Evolutionary conservation across 108 stramenopile species (phyloP).

Genomic region (Fistulifera pelliculosa): DNA sequence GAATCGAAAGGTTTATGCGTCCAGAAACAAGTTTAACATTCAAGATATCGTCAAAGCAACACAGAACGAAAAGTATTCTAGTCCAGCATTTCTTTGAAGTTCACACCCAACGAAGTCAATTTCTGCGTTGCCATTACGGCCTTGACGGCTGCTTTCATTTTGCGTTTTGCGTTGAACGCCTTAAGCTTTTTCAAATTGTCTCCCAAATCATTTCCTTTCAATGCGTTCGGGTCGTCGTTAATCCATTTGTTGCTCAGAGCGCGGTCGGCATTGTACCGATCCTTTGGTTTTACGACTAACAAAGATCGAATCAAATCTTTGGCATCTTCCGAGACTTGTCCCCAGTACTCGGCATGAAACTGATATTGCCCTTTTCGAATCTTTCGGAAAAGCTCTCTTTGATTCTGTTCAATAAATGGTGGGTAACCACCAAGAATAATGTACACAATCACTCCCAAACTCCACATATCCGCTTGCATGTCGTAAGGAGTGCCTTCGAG

Average conservation of each 20-base stretch:
- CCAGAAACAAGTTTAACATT: too few relatives aligned
- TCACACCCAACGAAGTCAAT: conserved; percentile 48
- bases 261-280: conserved; percentile 51
- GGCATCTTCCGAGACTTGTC: conserved; percentile 67
- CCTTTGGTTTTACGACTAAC: conserved; percentile 59
- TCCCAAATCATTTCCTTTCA: conserved; percentile 54
- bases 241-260: conserved; percentile 82
- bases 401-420: conserved; percentile 95
- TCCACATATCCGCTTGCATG: conserved; percentile 95
- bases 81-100: conserved; percentile 46
- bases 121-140: conserved; percentile 78
- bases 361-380: conserved; percentile 83
- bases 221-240: conserved; percentile 27
- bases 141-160: conserved; percentile 79
- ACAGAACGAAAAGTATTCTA: too few relatives aligned
- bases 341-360: conserved; percentile 88
- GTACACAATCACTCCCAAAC: conserved; percentile 83
- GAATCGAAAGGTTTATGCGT: too few relatives aligned
- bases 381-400: conserved; percentile 87
- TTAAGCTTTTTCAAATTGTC: conserved; percentile 63
- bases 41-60: too few relatives aligned
- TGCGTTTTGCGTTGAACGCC: conserved; percentile 85
- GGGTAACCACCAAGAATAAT: conserved; percentile 90
- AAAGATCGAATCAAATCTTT: conserved; percentile 66
- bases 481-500: conserved; percentile 76